A percentile compares a stretch with the other conserved stretches of the same genome.
Evolutionary conservation across 2,329 filamentous ascomycete species (phyloP).

Genomic region (Podosphaera leucotricha): DNA sequence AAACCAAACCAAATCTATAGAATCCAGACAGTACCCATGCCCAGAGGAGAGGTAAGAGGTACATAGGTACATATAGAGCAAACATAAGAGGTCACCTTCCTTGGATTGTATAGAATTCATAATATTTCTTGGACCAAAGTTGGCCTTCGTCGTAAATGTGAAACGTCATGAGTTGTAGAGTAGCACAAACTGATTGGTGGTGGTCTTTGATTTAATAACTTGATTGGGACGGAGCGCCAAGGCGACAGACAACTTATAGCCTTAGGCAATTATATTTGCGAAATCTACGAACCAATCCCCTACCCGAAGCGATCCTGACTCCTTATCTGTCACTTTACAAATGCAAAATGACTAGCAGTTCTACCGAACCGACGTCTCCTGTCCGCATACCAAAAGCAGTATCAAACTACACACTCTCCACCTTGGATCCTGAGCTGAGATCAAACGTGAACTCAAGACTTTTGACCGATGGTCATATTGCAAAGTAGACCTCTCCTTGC

Average conservation of each 20-base stretch:
- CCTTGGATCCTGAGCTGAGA: slow-evolving; percentile 35
- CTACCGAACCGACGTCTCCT: slow-evolving; percentile 20
- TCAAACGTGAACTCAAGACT: slow-evolving; percentile 37
- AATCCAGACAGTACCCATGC: too few relatives aligned
- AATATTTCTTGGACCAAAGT: background rate
- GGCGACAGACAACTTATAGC: background rate
- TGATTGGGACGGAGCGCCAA: background rate
- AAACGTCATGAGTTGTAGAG: background rate
- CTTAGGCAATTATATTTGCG: background rate
- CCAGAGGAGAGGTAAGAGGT: background rate
- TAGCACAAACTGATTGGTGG: background rate
- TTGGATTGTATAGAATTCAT: background rate
- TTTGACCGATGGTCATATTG: slow-evolving; percentile 32
- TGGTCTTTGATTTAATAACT: background rate
- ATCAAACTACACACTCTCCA: slow-evolving; percentile 33
- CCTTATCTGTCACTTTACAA: background rate
- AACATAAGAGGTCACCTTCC: background rate
- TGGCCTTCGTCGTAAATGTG: background rate
- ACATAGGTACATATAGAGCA: background rate
- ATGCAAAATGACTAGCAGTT: slow-evolving; percentile 5
- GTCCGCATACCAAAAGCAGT: slow-evolving; percentile 33
- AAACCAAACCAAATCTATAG: background rate
- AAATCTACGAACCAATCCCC: background rate
- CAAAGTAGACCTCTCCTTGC: slow-evolving; percentile 22
- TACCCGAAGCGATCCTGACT: background rate